Evolutionary conservation across 1,139 yeast genomes (phyloP).

Genomic region (Suhomyces taliae): DNA sequence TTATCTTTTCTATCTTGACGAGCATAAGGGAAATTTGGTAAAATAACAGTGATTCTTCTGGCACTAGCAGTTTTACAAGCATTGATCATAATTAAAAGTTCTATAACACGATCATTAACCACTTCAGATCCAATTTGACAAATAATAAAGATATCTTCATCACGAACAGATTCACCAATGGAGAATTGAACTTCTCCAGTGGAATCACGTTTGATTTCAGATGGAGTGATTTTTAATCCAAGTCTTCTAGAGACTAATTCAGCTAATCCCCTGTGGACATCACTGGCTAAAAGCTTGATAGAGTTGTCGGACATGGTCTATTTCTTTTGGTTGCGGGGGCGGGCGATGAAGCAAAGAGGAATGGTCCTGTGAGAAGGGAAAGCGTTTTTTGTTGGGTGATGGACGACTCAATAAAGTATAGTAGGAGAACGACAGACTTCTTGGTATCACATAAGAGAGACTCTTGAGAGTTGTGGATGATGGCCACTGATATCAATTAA

Average conservation of each 20-base stretch:
- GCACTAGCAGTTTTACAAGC: slow-evolving; percentile 97
- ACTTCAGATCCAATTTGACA: slow-evolving; percentile 87
- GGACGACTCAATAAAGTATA: slow-evolving; percentile 4
- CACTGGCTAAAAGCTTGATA: slow-evolving; percentile 84
- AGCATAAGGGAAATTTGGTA: slow-evolving; percentile 96
- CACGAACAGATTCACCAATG: slow-evolving; percentile 93
- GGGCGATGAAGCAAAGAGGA: background rate
- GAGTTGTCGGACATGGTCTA: slow-evolving; percentile 49
- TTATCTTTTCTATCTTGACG: slow-evolving; percentile 97
- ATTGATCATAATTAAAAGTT: slow-evolving; percentile 84
- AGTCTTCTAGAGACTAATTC: slow-evolving; percentile 67
- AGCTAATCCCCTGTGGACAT: slow-evolving; percentile 88
- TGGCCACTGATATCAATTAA: slow-evolving; percentile 3
- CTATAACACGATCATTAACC: slow-evolving; percentile 87
- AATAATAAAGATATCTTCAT: slow-evolving; percentile 89
- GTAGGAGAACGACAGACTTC: background rate
- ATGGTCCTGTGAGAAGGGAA: background rate
- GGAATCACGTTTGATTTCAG: slow-evolving; percentile 68
- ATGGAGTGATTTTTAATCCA: slow-evolving; percentile 54
- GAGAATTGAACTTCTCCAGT: slow-evolving; percentile 52
- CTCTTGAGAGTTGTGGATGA: background rate
- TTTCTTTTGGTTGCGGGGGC: background rate
- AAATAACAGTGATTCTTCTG: slow-evolving; percentile 88
- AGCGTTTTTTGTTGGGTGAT: background rate
- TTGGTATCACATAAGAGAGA: slow-evolving; percentile 8